Evolutionary conservation across 352 stramenopile genomes (phyloP).

Genomic region (Phytophthora citrophthora): DNA sequence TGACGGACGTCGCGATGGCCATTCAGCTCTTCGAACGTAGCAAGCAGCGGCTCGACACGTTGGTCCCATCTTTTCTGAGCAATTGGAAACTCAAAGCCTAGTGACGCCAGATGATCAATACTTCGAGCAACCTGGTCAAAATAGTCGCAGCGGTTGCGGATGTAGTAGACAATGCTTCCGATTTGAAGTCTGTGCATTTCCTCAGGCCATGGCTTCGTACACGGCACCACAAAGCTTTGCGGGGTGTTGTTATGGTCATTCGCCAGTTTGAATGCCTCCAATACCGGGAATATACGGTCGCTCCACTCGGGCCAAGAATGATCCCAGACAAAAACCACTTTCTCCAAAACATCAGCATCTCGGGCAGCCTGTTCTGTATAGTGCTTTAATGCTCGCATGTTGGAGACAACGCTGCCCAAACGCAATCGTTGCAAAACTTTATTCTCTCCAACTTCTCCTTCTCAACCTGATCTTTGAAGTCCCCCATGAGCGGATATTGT

Average conservation of each 20-base stretch:
- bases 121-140: not conserved
- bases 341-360: not conserved
- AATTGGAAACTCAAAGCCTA: not conserved
- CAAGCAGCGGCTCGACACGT: not conserved
- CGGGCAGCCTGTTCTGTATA: not conserved
- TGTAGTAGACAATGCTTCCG: not conserved
- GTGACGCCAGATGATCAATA: not conserved
- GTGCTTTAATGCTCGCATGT: not conserved
- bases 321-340: not conserved
- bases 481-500: slow-evolving; percentile 37
- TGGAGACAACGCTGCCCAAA: not conserved
- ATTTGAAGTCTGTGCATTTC: not conserved
- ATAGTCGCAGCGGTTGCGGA: not conserved
- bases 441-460: slow-evolving; percentile 32
- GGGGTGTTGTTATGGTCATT: not conserved
- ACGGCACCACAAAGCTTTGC: not conserved
- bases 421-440: slow-evolving; percentile 39
- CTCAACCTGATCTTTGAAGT: slow-evolving; percentile 34
- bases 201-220: not conserved
- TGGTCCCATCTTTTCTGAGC: not conserved
- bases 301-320: not conserved
- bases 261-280: not conserved
- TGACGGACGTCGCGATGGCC: not conserved
- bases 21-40: not conserved
- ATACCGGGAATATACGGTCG: not conserved